Evolutionary conservation across 208 protist species (phyloP), one percentile per base, ranked within the genome.

Genomic region (Leishmania tropica): DNA sequence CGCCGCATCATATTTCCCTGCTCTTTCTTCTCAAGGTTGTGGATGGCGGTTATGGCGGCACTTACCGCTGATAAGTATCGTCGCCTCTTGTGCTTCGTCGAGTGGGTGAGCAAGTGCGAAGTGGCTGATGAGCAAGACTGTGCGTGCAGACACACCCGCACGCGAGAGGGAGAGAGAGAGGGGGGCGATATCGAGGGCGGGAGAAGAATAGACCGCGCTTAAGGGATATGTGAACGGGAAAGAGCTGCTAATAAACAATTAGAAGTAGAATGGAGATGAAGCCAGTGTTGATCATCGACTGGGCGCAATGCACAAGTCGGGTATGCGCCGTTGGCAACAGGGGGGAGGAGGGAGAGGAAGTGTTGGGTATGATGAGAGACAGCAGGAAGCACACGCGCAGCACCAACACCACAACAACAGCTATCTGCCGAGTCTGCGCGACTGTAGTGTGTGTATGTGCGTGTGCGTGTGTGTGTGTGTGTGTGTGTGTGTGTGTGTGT

Each of bases 1-100:
- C 93, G 90, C 51, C 94, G 92, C 92, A 97, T 95, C 89, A 93
- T 93, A 47, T 75, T 93, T 70, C 51, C 31, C 56, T 67, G 13
- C 37, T 40, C 13, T 40, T 70, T 24, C 7, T 6, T 48, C 7
- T 24, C 4, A 3, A 15, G 17, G 67, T 6, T 13, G 40, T 73
- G 6, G 67, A 51, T 73, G 40, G 67, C 6, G 62, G 60, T 19
- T 67, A 67, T 21, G 13, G 8, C 17, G n/a, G 10, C 13, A 37
- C 60, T 2, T 67, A 31, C 11, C 10, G 60, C 13, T 37, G 24
- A 31, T 31, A 17, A 6, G 31, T 67, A 62, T 0, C 51, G 56
- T 11, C 24, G 28, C 28, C 56, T 62, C 56, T 62, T 62, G 5
- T n/a, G 28, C 56, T 62, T n/a, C 7, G 28, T n/a, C 31, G 31